phyloP scores from a whole-genome alignment of 352 stramenopile species.

The Globisporangium spinosum region DNA sequence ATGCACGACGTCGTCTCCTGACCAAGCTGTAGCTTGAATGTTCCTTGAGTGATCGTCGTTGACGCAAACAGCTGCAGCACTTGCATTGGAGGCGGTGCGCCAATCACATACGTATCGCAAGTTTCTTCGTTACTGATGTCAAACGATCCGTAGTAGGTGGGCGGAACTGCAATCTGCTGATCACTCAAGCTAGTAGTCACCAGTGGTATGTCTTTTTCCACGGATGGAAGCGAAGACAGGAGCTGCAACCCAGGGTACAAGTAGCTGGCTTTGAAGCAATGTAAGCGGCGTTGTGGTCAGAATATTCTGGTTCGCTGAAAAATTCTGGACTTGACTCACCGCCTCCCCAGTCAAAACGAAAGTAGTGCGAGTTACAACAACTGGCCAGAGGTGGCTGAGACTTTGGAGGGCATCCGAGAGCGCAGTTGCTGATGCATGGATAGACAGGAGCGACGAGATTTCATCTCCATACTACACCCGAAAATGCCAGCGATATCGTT shows the following conservation, averaged over 20 bases:
- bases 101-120: constrained; percentile 69
- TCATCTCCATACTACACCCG: constrained; percentile 59
- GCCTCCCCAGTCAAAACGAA: constrained; percentile 44
- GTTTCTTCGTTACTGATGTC: constrained; percentile 49
- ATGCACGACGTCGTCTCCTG: constrained; percentile 51
- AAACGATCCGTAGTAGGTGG: constrained; percentile 44
- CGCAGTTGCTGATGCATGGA: constrained; percentile 41
- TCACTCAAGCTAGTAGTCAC: constrained; percentile 24
- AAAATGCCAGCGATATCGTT: constrained; percentile 62
- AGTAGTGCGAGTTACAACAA: constrained; percentile 38
- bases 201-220: constrained; percentile 30
- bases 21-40: constrained; percentile 54
- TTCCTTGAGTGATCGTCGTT: constrained; percentile 54
- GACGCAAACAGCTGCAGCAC: constrained; percentile 64
- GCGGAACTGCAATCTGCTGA: constrained; percentile 23
- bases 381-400: constrained; percentile 47
- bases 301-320: constrained; percentile 29
- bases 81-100: constrained; percentile 54
- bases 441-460: constrained; percentile 39
- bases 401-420: constrained; percentile 35
- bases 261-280: constrained; percentile 28
- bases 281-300: constrained; percentile 44
- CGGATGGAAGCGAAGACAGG: constrained; percentile 42
- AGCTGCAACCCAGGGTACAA: constrained; percentile 48
- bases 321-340: constrained; percentile 34